Evolutionary conservation across 2,329 filamentous ascomycete species (phyloP), one percentile per base, ranked within the genome.

Genomic region (Penicillium sp.): DNA sequence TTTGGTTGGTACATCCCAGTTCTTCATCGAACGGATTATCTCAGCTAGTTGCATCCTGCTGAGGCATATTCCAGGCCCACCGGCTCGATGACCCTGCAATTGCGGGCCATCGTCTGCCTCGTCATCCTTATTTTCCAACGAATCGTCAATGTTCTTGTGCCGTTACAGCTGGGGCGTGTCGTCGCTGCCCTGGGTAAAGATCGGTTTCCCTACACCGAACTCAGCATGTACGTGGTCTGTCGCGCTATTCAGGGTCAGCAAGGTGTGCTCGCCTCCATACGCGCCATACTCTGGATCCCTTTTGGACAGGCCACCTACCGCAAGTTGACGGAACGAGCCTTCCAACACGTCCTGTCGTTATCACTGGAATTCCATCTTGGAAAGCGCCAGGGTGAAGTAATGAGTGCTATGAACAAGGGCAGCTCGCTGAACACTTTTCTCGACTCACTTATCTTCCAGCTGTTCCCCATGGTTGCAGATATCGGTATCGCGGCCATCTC

Each of bases 301-400:
- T 22, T 52, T 19, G 19, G 30, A 19, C 48, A 52, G 30, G 28
- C n/a, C 30, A 19, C 48, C 26, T 52, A 52, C 30, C 26, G 26
- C 26, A 19, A 52, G 48, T 35, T 52, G 48, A 33, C 48, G n/a
- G 33, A 30, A 16, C 25, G 25, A 33, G 48, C 48, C 10, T 52
- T 52, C 30, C n/a, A 52, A 19, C 48, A 52, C 37, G 48, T 52
- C n/a, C 14, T 33, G 16, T 30, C n/a, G 8, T 30, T 52, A 6
- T 87, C 86, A 0, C 88, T 88, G 78, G 86, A 89, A 61, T 91
- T 90, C 57, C 89, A 91, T 69, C 84, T 85, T 13, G 82, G 83
- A 46, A 87, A 88, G 62, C 83, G 85, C 57, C 87, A 85, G 1
- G 87, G 85, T 1, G 86, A 90, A 63, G 79, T 90, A 0, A 84